Evolutionary conservation across 2,329 filamentous ascomycete species (phyloP).

Genomic region (Aspergillus pseudoviridinutans): DNA sequence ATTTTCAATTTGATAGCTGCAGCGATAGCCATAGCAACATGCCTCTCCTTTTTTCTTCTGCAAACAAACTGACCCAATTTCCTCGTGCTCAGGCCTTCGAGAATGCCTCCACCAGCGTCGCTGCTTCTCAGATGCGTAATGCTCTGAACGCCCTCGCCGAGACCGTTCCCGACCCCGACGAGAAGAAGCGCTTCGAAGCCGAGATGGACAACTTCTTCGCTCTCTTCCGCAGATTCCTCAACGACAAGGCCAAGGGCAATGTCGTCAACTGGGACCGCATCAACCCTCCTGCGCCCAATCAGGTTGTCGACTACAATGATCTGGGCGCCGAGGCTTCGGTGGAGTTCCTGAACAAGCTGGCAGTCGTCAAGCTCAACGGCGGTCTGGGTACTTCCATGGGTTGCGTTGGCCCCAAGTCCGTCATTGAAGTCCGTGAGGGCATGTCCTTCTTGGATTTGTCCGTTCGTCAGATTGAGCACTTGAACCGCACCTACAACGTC

Average conservation of each 20-base stretch:
- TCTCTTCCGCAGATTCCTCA: conserved; percentile 95
- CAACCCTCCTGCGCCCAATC: conserved; percentile 82
- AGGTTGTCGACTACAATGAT: conserved; percentile 92
- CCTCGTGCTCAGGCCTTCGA: conserved; percentile 78
- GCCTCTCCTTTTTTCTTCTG: not conserved
- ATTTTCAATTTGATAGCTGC: not conserved
- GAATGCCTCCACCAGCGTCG: conserved; percentile 97
- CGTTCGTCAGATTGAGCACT: conserved; percentile 96
- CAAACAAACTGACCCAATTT: not conserved
- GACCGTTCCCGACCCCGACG: conserved; percentile 72
- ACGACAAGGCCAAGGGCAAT: conserved; percentile 98
- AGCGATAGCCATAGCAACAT: not conserved
- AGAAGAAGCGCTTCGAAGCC: conserved; percentile 84
- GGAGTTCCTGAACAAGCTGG: conserved; percentile 93
- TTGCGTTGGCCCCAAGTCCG: conserved; percentile 97
- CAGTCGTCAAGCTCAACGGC: conserved; percentile 98
- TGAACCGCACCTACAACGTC: conserved; percentile 95
- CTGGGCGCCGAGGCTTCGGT: conserved; percentile 87
- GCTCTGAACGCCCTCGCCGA: conserved; percentile 88
- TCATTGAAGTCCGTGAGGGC: conserved; percentile 98
- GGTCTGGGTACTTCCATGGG: conserved; percentile 99
- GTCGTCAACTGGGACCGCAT: conserved; percentile 96
- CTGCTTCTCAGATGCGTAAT: conserved; percentile 99
- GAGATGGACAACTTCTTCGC: conserved; percentile 99
- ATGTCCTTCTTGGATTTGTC: conserved; percentile 99